Evolutionary conservation across 2,329 filamentous ascomycete genomes (phyloP).

Genomic region (Aspergillus unguis): DNA sequence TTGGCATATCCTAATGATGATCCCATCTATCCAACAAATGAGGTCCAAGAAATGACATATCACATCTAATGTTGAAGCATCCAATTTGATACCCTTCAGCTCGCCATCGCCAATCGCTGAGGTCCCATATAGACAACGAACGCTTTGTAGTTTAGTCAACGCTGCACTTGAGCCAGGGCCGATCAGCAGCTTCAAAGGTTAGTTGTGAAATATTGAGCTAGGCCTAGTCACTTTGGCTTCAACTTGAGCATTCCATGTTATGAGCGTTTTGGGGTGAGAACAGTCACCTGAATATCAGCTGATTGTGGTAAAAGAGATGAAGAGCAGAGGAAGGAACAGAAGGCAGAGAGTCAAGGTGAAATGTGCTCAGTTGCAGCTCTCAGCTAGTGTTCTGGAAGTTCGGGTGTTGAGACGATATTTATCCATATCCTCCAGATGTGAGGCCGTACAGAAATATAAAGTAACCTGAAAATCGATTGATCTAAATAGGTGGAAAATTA

Average conservation of each 20-base stretch:
- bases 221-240: conserved; percentile 3
- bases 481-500: too few species aligned
- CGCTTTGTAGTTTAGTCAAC: conserved; percentile 3
- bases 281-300: too few species aligned
- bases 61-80: too few species aligned
- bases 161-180: conserved; percentile 4
- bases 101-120: too few species aligned
- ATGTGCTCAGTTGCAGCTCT: background rate
- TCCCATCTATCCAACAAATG: too few species aligned
- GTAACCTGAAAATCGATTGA: too few species aligned
- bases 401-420: too few species aligned
- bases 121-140: conserved; percentile 5
- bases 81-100: too few species aligned
- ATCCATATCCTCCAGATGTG: too few species aligned
- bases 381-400: too few species aligned
- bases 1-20: background rate
- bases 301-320: background rate
- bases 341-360: background rate
- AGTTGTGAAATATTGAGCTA: background rate
- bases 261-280: background rate
- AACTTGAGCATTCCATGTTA: conserved; percentile 2
- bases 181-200: conserved; percentile 6
- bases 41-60: too few species aligned
- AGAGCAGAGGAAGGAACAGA: background rate
- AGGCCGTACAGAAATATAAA: too few species aligned